A percentile compares a stretch with the other conserved stretches of the same genome.
phyloP scores from a whole-genome alignment of 106 monocot genomes.

The Alisma plantagoaquatica region DNA sequence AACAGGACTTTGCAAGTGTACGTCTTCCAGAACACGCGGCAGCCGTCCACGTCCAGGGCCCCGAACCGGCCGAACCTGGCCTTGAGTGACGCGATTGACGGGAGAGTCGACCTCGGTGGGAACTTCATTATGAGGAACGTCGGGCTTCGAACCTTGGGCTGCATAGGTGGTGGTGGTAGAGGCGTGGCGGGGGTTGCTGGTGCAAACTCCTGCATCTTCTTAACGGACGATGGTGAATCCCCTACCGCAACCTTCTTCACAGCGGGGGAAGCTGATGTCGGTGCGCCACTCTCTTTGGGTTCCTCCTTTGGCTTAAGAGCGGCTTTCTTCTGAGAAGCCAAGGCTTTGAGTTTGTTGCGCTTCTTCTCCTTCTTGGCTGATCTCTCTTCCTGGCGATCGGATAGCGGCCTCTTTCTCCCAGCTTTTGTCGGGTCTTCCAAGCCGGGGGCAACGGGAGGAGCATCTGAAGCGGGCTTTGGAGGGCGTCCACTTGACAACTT shows the following conservation, averaged over 20 bases:
- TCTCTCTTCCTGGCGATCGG: slow-evolving; percentile 33
- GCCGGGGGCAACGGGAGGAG: background rate
- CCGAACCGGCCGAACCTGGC: slow-evolving; percentile 63
- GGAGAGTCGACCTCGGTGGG: slow-evolving; percentile 39
- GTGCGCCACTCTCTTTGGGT: background rate
- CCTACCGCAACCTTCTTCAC: background rate
- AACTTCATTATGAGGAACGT: slow-evolving; percentile 64
- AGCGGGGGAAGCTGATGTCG: background rate
- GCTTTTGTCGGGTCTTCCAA: background rate
- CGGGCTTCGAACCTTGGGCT: slow-evolving; percentile 19
- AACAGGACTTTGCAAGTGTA: slow-evolving; percentile 53
- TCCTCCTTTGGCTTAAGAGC: slow-evolving; percentile 22
- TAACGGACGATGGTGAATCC: background rate
- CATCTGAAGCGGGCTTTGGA: too few relatives aligned
- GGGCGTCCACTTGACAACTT: too few relatives aligned
- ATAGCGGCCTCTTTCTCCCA: background rate
- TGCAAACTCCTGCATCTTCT: background rate
- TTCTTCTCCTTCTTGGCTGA: slow-evolving; percentile 59
- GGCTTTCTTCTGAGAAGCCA: slow-evolving; percentile 30
- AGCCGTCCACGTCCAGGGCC: slow-evolving; percentile 37
- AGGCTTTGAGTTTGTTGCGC: slow-evolving; percentile 31
- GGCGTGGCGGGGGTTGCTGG: background rate
- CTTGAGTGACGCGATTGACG: slow-evolving; percentile 50
- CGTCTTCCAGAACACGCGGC: slow-evolving; percentile 53
- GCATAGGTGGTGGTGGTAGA: slow-evolving; percentile 6